Evolutionary conservation across 2,329 filamentous ascomycete species (phyloP).

Genomic region (Fusarium pilosicola): DNA sequence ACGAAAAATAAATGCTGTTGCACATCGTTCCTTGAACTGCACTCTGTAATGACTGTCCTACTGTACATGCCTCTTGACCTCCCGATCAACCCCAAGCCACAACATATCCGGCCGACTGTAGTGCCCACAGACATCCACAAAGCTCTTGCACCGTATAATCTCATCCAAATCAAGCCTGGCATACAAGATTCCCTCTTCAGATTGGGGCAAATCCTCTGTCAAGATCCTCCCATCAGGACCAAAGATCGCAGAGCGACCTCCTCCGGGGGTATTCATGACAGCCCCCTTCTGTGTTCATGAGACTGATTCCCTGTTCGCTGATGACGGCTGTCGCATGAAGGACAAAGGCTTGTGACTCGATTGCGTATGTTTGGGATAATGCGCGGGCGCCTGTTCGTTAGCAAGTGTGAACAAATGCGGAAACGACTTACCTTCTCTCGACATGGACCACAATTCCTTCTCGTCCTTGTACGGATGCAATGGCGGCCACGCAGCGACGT

Average conservation of each 20-base stretch:
- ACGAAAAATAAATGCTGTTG: too few relatives aligned
- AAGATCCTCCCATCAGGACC: neutral
- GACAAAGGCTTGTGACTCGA: neutral
- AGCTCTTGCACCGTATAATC: slow-evolving; percentile 51
- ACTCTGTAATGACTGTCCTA: neutral
- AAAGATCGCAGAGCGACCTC: neutral
- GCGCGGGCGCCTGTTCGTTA: neutral
- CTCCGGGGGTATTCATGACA: neutral
- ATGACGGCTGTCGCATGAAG: neutral
- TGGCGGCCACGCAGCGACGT: slow-evolving; percentile 16
- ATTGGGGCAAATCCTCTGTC: neutral
- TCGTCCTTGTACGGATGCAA: neutral
- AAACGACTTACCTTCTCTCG: slow-evolving; percentile 36
- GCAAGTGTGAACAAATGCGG: too few relatives aligned
- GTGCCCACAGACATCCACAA: slow-evolving; percentile 49
- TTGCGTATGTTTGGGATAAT: neutral
- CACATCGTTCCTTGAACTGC: too few relatives aligned
- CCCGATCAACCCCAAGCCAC: slow-evolving; percentile 43
- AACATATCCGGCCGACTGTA: slow-evolving; percentile 51
- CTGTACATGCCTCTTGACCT: neutral
- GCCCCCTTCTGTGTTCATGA: neutral
- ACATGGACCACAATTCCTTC: slow-evolving; percentile 40
- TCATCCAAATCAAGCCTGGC: slow-evolving; percentile 59
- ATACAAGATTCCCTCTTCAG: slow-evolving; percentile 57
- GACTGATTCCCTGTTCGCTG: fast-evolving